Conservation (phyloP, 1,284 basidiomycete genomes). For the Sutorius eximius region DNA sequence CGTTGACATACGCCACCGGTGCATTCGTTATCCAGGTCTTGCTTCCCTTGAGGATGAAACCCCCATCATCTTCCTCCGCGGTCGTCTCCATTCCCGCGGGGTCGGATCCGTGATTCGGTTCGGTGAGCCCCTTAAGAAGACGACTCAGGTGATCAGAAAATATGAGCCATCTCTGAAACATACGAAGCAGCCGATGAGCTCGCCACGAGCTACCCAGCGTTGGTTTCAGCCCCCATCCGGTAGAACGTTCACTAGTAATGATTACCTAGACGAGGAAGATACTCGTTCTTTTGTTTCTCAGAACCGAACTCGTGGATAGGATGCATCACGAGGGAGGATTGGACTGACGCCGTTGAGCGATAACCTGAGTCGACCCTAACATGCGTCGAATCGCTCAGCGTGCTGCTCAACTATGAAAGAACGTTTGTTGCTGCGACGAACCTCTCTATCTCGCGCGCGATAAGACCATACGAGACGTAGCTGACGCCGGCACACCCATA, state of each 20-base stretch:
- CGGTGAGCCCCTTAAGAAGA: conserved; percentile 78
- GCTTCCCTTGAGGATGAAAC: conserved; percentile 84
- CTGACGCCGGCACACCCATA: conserved; percentile 96
- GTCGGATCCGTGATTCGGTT: conserved; percentile 96
- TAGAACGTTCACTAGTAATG: neutral
- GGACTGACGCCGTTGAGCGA: conserved; percentile 93
- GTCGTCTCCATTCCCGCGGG: conserved; percentile 93
- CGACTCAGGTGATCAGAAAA: neutral
- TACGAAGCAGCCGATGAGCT: conserved; percentile 92
- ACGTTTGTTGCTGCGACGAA: conserved; percentile 30
- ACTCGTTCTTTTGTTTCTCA: conserved; percentile 89
- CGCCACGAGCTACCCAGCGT: conserved; percentile 66
- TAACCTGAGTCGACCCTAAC: conserved; percentile 92
- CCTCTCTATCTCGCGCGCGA: conserved; percentile 93
- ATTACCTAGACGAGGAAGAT: conserved; percentile 79
- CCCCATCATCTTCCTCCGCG: conserved; percentile 82
- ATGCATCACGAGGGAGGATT: conserved; percentile 97
- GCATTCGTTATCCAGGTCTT: conserved; percentile 98
- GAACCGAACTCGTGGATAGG: conserved; percentile 93
- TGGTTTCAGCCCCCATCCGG: conserved; percentile 14
- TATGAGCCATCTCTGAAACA: conserved; percentile 32
- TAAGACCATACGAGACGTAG: conserved; percentile 90
- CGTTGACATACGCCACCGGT: conserved; percentile 70
- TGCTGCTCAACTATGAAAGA: neutral
- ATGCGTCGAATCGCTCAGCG: neutral